Conservation (phyloP, 116 monocot genomes). For the Cymodocea nodosa region DNA sequence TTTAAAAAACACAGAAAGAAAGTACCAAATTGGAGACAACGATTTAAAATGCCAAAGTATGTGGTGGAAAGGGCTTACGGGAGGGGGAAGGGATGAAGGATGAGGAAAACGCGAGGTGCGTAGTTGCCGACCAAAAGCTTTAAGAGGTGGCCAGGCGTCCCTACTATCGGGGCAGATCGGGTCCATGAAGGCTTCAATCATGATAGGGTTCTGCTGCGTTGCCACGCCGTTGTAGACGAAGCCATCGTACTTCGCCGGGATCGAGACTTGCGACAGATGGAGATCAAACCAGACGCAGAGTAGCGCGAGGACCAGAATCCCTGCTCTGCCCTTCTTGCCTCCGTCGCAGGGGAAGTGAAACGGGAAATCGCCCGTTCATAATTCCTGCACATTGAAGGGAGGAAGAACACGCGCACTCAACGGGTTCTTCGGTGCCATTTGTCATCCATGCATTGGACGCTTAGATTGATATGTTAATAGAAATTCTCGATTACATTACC, state of each 20-base stretch:
- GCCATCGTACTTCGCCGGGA: slow-evolving; percentile 34
- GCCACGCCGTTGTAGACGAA: slow-evolving; percentile 13
- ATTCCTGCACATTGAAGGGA: too few relatives aligned
- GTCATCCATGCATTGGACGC: too few relatives aligned
- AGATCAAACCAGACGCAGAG: neutral
- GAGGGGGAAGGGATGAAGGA: slow-evolving; percentile 53
- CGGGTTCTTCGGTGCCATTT: too few relatives aligned
- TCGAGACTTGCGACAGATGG: neutral
- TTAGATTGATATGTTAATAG: too few relatives aligned
- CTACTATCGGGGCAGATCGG: slow-evolving; percentile 77
- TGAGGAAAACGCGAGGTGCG: slow-evolving; percentile 23
- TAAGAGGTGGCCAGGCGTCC: slow-evolving; percentile 54
- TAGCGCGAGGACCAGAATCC: neutral
- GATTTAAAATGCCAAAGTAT: too few relatives aligned
- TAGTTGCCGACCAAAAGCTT: slow-evolving; percentile 26
- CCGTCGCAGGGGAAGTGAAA: neutral
- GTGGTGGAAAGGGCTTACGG: slow-evolving; percentile 5
- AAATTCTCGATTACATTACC: too few relatives aligned
- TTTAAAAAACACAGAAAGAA: neutral
- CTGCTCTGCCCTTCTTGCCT: neutral
- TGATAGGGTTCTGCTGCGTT: slow-evolving; percentile 7
- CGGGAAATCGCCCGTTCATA: too few relatives aligned
- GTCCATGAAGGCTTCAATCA: slow-evolving; percentile 49
- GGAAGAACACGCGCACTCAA: too few relatives aligned
- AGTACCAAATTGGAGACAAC: neutral